Evolutionary conservation across 345 rosid genomes (phyloP), one percentile per base, ranked within the genome.

Genomic region (Aurinia saxatilis): DNA sequence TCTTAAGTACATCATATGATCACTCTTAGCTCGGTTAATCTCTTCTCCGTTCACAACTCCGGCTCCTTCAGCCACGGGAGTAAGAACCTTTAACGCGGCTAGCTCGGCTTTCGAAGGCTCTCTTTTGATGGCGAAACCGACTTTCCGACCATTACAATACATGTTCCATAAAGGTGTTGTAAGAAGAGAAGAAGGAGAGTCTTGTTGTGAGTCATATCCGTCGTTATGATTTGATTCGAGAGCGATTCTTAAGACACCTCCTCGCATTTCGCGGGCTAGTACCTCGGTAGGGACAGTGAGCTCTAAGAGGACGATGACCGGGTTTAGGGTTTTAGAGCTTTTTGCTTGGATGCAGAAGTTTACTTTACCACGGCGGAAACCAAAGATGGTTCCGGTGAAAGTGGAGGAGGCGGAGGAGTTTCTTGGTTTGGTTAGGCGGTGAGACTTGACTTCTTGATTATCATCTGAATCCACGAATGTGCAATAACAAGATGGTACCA

Each of bases 101-200:
- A 49, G 29, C 50, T 83, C 86, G 6, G 73, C 63, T 56, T 77
- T 73, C 0, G 79, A 69, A 12, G 85, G 78, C 58, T 69, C 75
- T n/a, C 86, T 50, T 66, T 66, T 83, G 13, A 81, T 77, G 10
- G 95, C 95, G 11, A 78, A 81, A 31, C 95, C 95, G 0, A 80
- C 82, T 68, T 57, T 88, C 63, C 84, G 75, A 42, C 95, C 95
- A 50, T 81, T 88, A 19, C 84, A 88, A 31, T 78, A 79, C 87
- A 80, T 79, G 60, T 67, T 79, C 95, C 95, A 88, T 30, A 74
- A 8, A 1, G 89, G 79, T 63, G 54, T 74, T 8, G 85, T 74
- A 53, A 83, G 57, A 46, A 85, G 81, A 4, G 76, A 66, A 14
- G 34, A 30, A 25, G 29, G 23, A 37, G 62, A 62, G 61, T 61